phyloP scores from a whole-genome alignment of 768 basidiomycete species.

The Pleurotus cornucopiae region DNA sequence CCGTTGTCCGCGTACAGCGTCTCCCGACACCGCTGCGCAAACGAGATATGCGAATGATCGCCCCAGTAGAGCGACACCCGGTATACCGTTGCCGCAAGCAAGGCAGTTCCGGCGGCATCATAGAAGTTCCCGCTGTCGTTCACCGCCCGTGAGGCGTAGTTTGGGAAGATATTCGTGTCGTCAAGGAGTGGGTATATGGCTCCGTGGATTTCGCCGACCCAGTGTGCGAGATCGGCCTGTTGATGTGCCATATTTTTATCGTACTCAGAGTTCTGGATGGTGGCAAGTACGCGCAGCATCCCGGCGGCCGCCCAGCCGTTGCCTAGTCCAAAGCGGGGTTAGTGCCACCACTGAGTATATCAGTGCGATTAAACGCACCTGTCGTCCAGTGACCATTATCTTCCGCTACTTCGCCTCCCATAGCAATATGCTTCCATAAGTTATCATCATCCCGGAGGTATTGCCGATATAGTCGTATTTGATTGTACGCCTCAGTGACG shows the following conservation, averaged over 20 bases:
- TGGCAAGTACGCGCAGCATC: constrained; percentile 78
- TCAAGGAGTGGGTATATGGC: constrained; percentile 57
- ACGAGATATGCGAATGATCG: constrained; percentile 44
- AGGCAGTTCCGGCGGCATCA: constrained; percentile 69
- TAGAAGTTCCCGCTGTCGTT: constrained; percentile 47
- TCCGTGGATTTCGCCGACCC: constrained; percentile 71
- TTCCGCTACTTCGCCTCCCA: constrained; percentile 40
- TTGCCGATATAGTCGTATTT: constrained; percentile 67
- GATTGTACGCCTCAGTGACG: constrained; percentile 61
- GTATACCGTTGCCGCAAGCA: constrained; percentile 76
- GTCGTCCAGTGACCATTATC: constrained; percentile 82
- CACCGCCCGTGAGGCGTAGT: constrained; percentile 58
- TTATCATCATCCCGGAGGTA: constrained; percentile 52
- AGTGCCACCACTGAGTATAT: background rate
- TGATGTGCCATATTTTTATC: constrained; percentile 42
- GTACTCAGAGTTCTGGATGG: constrained; percentile 61
- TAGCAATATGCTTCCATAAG: constrained; percentile 75
- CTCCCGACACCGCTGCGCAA: constrained; percentile 54
- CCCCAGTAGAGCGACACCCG: constrained; percentile 55
- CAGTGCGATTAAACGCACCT: constrained; percentile 32
- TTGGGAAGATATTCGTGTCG: constrained; percentile 45
- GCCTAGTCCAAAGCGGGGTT: constrained; percentile 33
- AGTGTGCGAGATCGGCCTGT: constrained; percentile 53
- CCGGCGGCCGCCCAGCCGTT: constrained; percentile 91
- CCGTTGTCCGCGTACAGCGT: constrained; percentile 20